Evolutionary conservation across 129 eudicot species (phyloP), one percentile per base, ranked within the genome.

Genomic region (Glebionis coronaria): DNA sequence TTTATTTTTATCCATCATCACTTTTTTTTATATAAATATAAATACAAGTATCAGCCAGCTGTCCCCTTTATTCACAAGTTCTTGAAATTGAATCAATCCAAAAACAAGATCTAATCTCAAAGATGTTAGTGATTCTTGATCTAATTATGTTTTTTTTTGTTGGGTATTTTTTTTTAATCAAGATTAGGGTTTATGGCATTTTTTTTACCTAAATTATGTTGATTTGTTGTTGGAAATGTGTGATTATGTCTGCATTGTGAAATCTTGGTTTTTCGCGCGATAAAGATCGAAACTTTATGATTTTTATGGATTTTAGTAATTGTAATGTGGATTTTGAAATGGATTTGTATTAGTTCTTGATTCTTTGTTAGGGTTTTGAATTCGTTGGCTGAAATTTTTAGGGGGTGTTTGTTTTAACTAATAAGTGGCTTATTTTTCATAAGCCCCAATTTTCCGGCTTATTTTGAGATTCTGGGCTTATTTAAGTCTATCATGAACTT

Each of bases 41-140:
- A 49, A 2, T 76, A n/a, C n/a, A n/a, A n/a, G n/a, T n/a, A n/a
- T n/a, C n/a, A 7, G 42, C 74, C 56, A 68, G 69, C 81, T 67
- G 72, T 64, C 62, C 67, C 52, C 5, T 45, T 35, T 12, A 20
- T 49, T 21, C 20, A 64, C 20, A 77, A 28, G 61, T 15, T 64
- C 65, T 54, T 69, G 29, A 63, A 61, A 44, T 56, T 64, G 73
- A 51, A 51, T 61, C 73, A 31, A 44, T 65, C 3, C 31, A 35
- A 55, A n/a, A n/a, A n/a, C 25, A 21, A 63, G 61, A 35, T 35
- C 70, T 64, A 38, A 68, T 67, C 61, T 70, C 44, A 78, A 51
- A 28, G 29, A 12, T 67, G 78, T 77, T 66, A 66, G 77, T 64
- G 3, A 64, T 61, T 54, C 63, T 12, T 21, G 15, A 14, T 21